Base-by-base conservation (phyloP, 2,329 filamentous ascomycete species). In the Hawksworthiomyces lignivorus region DNA sequence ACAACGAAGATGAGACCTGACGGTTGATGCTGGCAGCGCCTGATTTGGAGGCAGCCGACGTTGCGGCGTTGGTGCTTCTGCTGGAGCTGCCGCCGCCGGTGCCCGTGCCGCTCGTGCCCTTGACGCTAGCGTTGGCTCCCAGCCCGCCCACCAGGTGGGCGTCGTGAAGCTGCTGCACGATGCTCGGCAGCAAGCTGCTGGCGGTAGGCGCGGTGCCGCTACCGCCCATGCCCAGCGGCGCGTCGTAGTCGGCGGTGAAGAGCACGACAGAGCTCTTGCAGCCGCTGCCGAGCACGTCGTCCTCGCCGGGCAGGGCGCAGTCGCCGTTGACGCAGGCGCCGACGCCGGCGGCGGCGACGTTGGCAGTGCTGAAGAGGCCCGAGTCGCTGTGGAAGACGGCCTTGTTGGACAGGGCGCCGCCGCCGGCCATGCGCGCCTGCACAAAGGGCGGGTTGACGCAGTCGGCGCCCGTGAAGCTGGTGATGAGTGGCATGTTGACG, bases 381-480 rank as follows among this genome's bases (percentile, higher is more conserved):
- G 47, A 49, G 17, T 46, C 45, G 26, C 27, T 22, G 36, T 53
- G 33, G 40, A 38, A 51, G 4, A 45, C 42, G 15, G 40, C 48
- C 30, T 48, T 47, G 41, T 40, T 39, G 11, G 36, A 39, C 9
- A 39, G 38, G 4, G 17, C 35, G 26, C 44, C 41, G 27, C 43
- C 41, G 15, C 32, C 37, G 1, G 49, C 40, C 32, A 49, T 41
- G 19, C 49, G 48, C 3, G 47, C 41, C 21, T 47, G 48, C 7
- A 54, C 43, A 39, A 52, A 52, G 5, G 50, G 51, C 11, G 52
- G 51, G 41, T 52, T 51, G 29, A 47, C 48, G 33, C 51, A 55
- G 20, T 41, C 28, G 38, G 14, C 27, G 29, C 37, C 33, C 21
- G 18, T 20, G 33, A 44, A 35, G 37, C 50, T 51, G 5, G 48